Conservation (phyloP, 148 eudicot genomes). For the Oxyria digyna region DNA sequence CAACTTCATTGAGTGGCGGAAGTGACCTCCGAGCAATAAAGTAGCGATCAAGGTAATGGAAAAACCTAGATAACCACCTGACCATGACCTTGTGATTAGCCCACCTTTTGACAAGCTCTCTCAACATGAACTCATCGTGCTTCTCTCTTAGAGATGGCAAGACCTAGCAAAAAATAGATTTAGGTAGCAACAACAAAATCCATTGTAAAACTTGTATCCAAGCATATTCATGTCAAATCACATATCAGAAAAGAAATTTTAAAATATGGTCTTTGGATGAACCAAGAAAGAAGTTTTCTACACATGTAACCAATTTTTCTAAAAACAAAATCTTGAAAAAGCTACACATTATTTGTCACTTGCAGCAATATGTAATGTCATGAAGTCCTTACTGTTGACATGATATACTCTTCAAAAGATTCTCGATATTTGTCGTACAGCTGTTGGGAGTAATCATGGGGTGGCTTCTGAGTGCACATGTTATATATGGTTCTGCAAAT, state of each 20-base stretch:
- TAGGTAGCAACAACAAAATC: neutral
- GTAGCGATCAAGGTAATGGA: constrained; percentile 30
- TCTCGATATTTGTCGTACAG: constrained; percentile 21
- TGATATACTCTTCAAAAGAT: constrained; percentile 21
- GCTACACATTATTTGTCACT: neutral
- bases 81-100: constrained; percentile 32
- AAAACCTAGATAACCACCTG: constrained; percentile 29
- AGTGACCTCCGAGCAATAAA: constrained; percentile 17
- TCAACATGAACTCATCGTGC: constrained; percentile 32
- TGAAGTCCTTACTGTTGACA: constrained; percentile 17
- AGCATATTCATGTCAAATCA: neutral
- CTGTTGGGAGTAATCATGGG: constrained; percentile 21
- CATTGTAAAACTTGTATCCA: neutral
- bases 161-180: constrained; percentile 13
- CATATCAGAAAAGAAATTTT: neutral
- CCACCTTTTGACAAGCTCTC: constrained; percentile 30
- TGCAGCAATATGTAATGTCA: neutral
- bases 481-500: constrained; percentile 28
- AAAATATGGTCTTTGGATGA: neutral
- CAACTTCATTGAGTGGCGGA: constrained; percentile 23
- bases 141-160: constrained; percentile 28
- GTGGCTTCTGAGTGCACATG: constrained; percentile 36
- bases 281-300: neutral
- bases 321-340: neutral
- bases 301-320: neutral